Conservation (phyloP, 2,329 filamentous ascomycete genomes). For the Cercospora citrullina region DNA sequence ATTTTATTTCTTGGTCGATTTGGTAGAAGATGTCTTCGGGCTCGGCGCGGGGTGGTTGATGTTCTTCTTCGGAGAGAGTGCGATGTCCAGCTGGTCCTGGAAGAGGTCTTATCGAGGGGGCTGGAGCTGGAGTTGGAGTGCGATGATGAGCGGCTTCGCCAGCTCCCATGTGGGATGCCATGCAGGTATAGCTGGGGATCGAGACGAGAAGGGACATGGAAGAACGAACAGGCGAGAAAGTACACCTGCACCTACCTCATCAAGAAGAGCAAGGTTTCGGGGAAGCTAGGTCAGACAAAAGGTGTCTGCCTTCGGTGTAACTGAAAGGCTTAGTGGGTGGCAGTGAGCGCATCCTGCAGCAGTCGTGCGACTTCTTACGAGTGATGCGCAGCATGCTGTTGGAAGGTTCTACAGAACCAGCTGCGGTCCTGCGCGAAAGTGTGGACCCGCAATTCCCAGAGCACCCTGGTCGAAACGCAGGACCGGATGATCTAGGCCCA, state of each 20-base stretch:
- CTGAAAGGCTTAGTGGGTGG: background rate
- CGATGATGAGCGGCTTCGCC: background rate
- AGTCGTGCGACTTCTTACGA: background rate
- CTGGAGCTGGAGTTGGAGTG: background rate
- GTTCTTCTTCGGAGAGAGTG: background rate
- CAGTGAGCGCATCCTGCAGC: background rate
- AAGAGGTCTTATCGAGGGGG: background rate
- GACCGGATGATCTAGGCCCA: background rate
- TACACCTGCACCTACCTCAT: background rate
- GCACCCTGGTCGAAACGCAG: conserved; percentile 1
- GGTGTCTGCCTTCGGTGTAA: background rate
- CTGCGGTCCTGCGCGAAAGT: background rate
- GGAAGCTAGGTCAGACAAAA: background rate
- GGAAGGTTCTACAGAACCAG: conserved; percentile 3
- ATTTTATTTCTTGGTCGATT: conserved; percentile 21
- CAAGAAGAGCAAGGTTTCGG: background rate
- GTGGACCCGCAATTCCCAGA: background rate
- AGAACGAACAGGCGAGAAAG: conserved; percentile 3
- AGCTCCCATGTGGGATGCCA: conserved; percentile 1
- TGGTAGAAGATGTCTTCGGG: conserved; percentile 25
- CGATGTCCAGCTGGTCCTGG: background rate
- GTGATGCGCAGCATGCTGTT: background rate
- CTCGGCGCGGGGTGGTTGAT: conserved; percentile 10
- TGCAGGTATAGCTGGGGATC: background rate
- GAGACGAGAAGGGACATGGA: background rate